A percentile compares a stretch with the other conserved stretches of the same genome.
Evolutionary conservation across 768 basidiomycete genomes (phyloP).

Genomic region (Lyophyllum decastes): DNA sequence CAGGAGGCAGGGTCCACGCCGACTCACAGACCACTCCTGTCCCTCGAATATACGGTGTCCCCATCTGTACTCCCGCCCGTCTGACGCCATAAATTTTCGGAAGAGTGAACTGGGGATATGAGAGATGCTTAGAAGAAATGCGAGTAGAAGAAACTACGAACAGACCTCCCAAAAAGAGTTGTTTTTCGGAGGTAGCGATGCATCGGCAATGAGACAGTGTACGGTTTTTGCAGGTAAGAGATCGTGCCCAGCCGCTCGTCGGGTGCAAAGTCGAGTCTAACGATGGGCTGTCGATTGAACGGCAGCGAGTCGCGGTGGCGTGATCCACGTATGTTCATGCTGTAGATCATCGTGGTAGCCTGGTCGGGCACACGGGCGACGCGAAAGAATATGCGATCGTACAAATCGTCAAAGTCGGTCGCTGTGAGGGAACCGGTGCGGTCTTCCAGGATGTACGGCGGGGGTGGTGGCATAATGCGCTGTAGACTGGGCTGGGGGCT

Average conservation of each 20-base stretch:
- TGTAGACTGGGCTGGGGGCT: background rate
- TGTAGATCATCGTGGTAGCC: constrained; percentile 56
- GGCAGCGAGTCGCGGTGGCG: constrained; percentile 57
- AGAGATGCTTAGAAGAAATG: constrained; percentile 41
- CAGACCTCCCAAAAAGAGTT: constrained; percentile 67
- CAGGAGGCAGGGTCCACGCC: background rate
- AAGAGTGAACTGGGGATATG: constrained; percentile 54
- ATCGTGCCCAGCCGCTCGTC: constrained; percentile 62
- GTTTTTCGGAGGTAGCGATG: constrained; percentile 63
- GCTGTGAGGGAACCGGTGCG: constrained; percentile 23
- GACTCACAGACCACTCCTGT: constrained; percentile 78
- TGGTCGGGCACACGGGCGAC: constrained; percentile 50
- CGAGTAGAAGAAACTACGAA: constrained; percentile 6
- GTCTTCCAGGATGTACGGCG: constrained; percentile 4
- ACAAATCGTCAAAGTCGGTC: constrained; percentile 77
- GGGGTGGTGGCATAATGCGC: background rate
- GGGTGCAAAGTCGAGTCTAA: constrained; percentile 60
- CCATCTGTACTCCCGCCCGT: constrained; percentile 76
- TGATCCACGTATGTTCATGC: constrained; percentile 65
- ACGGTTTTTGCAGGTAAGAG: constrained; percentile 46
- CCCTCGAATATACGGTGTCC: constrained; percentile 50
- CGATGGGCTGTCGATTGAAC: constrained; percentile 51
- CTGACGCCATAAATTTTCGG: constrained; percentile 67
- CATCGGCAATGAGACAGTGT: constrained; percentile 55
- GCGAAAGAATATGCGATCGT: constrained; percentile 73